Base-by-base conservation (phyloP, 2,329 filamentous ascomycete genomes). In the Incumbomyces lentus region DNA sequence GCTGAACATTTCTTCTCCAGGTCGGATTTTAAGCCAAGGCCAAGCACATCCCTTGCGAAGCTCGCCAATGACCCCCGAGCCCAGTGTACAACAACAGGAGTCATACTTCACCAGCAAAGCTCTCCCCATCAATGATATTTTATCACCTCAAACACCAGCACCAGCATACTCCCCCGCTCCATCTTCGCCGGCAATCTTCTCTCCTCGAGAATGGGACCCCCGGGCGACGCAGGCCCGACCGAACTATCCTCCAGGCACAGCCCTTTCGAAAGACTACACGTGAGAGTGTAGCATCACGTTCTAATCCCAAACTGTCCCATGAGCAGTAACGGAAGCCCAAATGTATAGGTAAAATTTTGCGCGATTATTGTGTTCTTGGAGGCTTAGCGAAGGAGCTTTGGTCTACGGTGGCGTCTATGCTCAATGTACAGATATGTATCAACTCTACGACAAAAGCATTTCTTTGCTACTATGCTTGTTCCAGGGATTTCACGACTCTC, bases 121-220 rank as follows among this genome's bases (percentile, higher is more conserved):
- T 42, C 49, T 48, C 43, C 19, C 39, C 47, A 53, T 56, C 58
- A 37, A 58, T 56, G 8, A 43, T 37, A 18, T 37, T 36, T 22
- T 52, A 50, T 49, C 36, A 42, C 36, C 52, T 50, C 49, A 63
- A 49, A 29, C 64, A 17, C 61, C 63, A 7, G 68, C 72, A 47
- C 66, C 68, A 17, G 64, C 64, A 49, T 75, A 73, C 54, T 61
- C 64, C 36, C 68, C 64, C 29, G 36, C 42, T 13, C 42, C 42
- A 16, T 14, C 12, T 14, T 37, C 42, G 14, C 42, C 42, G 10
- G 17, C 33, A 22, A 38, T 45, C 17, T 45, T 45, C 19, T 29
- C 42, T 22, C 71, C 72, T 0, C 46, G 43, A 36, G 52, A 54
- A 14, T 56, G 54, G 54, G 50, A 56, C 47, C 51, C 51, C 6